Evolutionary conservation across 2,329 filamentous ascomycete genomes (phyloP).

Genomic region (Talaromyces verruculosus): DNA sequence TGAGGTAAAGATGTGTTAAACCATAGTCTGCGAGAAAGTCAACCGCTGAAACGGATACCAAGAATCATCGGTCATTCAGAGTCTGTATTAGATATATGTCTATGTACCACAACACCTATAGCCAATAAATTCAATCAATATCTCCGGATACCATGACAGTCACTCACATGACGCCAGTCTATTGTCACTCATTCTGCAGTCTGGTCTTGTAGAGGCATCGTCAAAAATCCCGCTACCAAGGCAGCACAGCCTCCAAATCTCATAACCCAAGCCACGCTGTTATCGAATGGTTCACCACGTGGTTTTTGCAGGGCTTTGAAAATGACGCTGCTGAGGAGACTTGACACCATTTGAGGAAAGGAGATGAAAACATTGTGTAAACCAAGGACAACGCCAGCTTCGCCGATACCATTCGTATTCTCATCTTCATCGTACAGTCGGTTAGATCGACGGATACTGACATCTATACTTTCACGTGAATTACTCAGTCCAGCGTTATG

Average conservation of each 20-base stretch:
- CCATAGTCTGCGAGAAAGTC: background rate
- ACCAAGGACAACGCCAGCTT: constrained; percentile 86
- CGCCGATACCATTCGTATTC: constrained; percentile 51
- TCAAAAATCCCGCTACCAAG: constrained; percentile 72
- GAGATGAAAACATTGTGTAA: constrained; percentile 98
- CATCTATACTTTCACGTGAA: background rate
- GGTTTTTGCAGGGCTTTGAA: constrained; percentile 87
- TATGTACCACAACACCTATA: background rate
- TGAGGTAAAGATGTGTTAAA: background rate
- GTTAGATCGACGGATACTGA: background rate
- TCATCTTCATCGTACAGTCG: background rate
- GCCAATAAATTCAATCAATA: background rate
- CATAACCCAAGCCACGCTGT: constrained; percentile 81
- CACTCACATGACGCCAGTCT: background rate
- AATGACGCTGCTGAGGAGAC: constrained; percentile 76
- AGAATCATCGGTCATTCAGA: too few species aligned
- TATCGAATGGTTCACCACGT: constrained; percentile 77
- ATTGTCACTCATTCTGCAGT: background rate
- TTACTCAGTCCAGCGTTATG: constrained; percentile 60
- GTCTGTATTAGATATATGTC: background rate
- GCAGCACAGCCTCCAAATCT: constrained; percentile 79
- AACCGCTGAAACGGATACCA: background rate
- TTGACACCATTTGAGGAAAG: constrained; percentile 87
- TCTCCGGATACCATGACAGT: background rate
- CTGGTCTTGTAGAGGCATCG: constrained; percentile 40